Evolutionary conservation across 202 grass and related monocot species (phyloP).

Genomic region (Schoenoplectus triqueter): DNA sequence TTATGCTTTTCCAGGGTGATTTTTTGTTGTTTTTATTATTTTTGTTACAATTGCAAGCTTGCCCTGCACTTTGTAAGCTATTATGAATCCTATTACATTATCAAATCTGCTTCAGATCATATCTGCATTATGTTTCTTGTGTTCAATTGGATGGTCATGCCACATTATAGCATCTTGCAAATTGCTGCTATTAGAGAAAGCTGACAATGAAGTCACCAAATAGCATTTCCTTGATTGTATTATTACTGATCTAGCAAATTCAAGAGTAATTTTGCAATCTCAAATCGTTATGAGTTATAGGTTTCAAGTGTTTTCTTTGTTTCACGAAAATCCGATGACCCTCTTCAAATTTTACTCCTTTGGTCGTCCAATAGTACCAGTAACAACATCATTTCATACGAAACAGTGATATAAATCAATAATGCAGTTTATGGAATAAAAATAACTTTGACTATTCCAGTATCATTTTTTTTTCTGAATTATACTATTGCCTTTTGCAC

Average conservation of each 20-base stretch:
- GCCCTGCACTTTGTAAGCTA: constrained; percentile 3
- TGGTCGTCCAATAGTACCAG: not conserved
- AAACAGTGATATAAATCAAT: not conserved
- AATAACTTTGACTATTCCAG: not conserved
- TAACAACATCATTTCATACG: not conserved
- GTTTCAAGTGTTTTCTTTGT: not conserved
- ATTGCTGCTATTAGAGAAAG: constrained; percentile 7
- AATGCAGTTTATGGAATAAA: not conserved
- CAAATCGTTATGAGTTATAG: not conserved
- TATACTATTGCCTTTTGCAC: not conserved
- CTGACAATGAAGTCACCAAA: constrained; percentile 9
- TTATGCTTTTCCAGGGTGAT: constrained; percentile 35
- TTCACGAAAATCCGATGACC: not conserved
- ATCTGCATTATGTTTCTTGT: not conserved
- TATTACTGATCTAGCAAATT: not conserved
- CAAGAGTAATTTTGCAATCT: not conserved
- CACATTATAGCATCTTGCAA: not conserved
- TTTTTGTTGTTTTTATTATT: constrained; percentile 19
- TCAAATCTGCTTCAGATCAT: constrained; percentile 5
- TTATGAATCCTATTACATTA: not conserved
- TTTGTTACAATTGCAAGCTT: constrained; percentile 5
- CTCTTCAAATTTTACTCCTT: not conserved
- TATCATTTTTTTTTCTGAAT: not conserved
- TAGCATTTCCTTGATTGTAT: not conserved
- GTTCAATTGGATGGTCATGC: not conserved